Evolutionary conservation across 2,329 filamentous ascomycete genomes (phyloP).

Genomic region (Ophiostoma sp.): DNA sequence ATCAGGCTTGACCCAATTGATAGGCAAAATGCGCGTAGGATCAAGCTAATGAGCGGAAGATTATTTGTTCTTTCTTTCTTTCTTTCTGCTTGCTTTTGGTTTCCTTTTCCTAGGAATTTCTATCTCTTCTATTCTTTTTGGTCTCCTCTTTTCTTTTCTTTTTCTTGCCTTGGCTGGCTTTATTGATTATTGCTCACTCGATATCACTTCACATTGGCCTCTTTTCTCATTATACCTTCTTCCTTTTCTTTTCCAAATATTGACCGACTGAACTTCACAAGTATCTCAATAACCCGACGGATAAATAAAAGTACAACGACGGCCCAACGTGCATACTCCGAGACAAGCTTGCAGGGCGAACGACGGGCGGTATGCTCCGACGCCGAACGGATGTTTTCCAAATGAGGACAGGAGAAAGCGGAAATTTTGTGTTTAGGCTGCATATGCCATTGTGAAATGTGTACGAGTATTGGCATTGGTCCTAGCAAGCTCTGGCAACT

Average conservation of each 20-base stretch:
- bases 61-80: not conserved
- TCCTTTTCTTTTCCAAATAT: not conserved
- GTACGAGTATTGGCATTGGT: too few relatives aligned
- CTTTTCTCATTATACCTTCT: not conserved
- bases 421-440: too few relatives aligned
- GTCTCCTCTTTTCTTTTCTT: not conserved
- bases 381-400: not conserved
- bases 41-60: too few relatives aligned
- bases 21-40: not conserved
- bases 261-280: not conserved
- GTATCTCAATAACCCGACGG: not conserved
- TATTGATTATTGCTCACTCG: too few relatives aligned
- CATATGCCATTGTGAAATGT: too few relatives aligned
- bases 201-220: not conserved
- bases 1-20: not conserved
- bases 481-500: too few relatives aligned
- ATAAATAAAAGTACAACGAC: not conserved
- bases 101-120: not conserved
- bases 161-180: not conserved
- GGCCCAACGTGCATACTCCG: not conserved
- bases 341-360: not conserved
- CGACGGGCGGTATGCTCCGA: not conserved
- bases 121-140: not conserved
- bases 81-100: not conserved
- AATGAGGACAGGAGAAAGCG: too few relatives aligned